Percentiles rank a stretch among this genome's conserved stretches.
phyloP scores from a whole-genome alignment of 2,329 filamentous ascomycete species.

The Fusarium vanettenii region DNA sequence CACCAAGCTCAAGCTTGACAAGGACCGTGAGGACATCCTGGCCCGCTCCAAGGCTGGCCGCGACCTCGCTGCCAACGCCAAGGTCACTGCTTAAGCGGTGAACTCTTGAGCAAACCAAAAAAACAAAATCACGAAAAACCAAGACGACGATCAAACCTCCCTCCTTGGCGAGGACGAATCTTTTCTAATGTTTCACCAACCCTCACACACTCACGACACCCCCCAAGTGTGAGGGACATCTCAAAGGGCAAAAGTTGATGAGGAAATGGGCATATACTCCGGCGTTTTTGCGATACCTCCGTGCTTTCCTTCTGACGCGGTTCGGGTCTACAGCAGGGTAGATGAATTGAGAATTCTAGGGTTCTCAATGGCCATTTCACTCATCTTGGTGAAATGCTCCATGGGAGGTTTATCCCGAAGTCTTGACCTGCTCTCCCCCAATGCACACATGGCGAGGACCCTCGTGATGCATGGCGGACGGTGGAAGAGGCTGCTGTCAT shows the following conservation, averaged over 20 bases:
- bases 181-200: constrained; percentile 28
- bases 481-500: background rate
- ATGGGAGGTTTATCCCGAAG: constrained; percentile 82
- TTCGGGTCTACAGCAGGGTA: constrained; percentile 52
- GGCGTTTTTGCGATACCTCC: constrained; percentile 51
- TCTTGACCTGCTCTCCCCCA: constrained; percentile 46
- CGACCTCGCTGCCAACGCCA: constrained; percentile 79
- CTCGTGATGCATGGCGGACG: constrained; percentile 30
- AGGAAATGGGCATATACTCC: constrained; percentile 54
- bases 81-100: constrained; percentile 66
- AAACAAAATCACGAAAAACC: constrained; percentile 31
- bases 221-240: constrained; percentile 17
- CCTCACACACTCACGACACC: constrained; percentile 19
- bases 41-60: constrained; percentile 86
- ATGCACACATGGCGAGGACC: constrained; percentile 24
- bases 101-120: constrained; percentile 35
- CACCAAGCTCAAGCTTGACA: constrained; percentile 98
- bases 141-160: constrained; percentile 35
- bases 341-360: constrained; percentile 57
- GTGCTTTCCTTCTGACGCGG: constrained; percentile 44
- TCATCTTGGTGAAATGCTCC: constrained; percentile 73
- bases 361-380: constrained; percentile 81
- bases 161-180: constrained; percentile 37
- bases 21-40: constrained; percentile 90
- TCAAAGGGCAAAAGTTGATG: constrained; percentile 43